phyloP scores from a whole-genome alignment of 2,329 filamentous ascomycete genomes.

The Cladosporium austrohemisphaericum region DNA sequence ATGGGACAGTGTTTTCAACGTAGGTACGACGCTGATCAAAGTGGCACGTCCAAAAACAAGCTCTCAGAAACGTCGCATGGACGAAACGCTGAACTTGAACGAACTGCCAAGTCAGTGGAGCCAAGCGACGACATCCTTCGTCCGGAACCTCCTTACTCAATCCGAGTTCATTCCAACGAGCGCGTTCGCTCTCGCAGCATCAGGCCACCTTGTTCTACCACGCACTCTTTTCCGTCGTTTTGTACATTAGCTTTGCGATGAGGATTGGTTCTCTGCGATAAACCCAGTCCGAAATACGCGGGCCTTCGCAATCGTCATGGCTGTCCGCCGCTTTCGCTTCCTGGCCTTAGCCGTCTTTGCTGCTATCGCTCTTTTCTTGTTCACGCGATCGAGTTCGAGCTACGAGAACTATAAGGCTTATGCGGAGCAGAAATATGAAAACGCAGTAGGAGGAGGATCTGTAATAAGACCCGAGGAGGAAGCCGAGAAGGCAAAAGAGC shows the following conservation, averaged over 20 bases:
- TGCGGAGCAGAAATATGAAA: constrained; percentile 13
- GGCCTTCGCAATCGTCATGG: constrained; percentile 16
- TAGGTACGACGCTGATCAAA: too few species aligned
- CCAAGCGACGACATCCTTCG: constrained; percentile 9
- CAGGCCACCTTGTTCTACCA: neutral
- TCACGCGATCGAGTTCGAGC: constrained; percentile 19
- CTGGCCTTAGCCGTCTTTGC: constrained; percentile 25
- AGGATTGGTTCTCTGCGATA: neutral
- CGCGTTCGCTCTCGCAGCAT: neutral
- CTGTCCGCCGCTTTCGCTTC: constrained; percentile 24
- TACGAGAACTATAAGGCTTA: constrained; percentile 13
- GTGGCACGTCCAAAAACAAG: too few species aligned
- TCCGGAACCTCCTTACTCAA: constrained; percentile 4
- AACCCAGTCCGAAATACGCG: neutral
- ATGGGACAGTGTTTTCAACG: too few species aligned
- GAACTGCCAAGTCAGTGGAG: constrained; percentile 10
- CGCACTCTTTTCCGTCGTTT: neutral
- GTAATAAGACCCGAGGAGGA: constrained; percentile 7
- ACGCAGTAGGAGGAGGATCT: constrained; percentile 12
- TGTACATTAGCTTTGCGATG: neutral
- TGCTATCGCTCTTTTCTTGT: constrained; percentile 25
- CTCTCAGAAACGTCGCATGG: neutral
- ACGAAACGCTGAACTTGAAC: neutral
- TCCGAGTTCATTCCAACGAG: constrained; percentile 11
- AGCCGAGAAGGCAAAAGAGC: constrained; percentile 1